These are phyloP conservation scores for Boletus fagicola DNA, from an alignment of 768 basidiomycete species.

Conservation along the genomic window DNA sequence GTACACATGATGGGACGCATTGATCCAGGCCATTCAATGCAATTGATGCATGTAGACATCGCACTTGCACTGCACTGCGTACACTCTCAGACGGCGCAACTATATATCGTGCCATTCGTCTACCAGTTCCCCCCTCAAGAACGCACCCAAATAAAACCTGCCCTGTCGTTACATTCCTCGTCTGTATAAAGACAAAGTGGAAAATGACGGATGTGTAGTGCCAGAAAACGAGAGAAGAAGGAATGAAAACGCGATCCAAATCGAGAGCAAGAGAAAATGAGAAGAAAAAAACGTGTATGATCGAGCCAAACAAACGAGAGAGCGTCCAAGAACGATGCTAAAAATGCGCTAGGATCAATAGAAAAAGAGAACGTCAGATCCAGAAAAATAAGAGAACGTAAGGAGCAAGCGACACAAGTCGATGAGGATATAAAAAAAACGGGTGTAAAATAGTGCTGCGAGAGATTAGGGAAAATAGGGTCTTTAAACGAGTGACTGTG, in stretches of 20 bases:
- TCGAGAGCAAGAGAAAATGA: neutral
- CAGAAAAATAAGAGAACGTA: neutral
- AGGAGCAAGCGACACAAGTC: conserved; percentile 2
- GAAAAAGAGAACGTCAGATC: neutral
- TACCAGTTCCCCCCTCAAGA: neutral
- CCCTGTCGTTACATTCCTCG: conserved; percentile 9
- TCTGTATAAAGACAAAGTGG: neutral
- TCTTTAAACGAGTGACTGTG: conserved; percentile 10
- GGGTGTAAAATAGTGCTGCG: conserved; percentile 2
- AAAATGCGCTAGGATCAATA: neutral
- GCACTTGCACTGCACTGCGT: too few relatives aligned
- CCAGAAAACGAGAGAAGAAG: neutral
- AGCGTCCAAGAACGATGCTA: conserved; percentile 20
- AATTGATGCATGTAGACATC: too few relatives aligned
- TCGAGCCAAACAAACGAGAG: neutral
- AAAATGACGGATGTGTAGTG: neutral
- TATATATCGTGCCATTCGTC: neutral
- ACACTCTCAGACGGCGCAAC: neutral
- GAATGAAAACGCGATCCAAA: neutral
- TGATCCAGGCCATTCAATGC: too few relatives aligned
- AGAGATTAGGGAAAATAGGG: conserved; percentile 12
- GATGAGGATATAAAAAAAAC: conserved; percentile 14
- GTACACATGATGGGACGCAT: too few relatives aligned
- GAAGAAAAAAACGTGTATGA: neutral
- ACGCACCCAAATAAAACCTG: neutral